Percentiles rank a stretch among this genome's conserved stretches.
These are phyloP conservation scores for Coniochaeta sp. DNA, from an alignment of 2,329 filamentous ascomycete genomes.

Conservation along the genomic window DNA sequence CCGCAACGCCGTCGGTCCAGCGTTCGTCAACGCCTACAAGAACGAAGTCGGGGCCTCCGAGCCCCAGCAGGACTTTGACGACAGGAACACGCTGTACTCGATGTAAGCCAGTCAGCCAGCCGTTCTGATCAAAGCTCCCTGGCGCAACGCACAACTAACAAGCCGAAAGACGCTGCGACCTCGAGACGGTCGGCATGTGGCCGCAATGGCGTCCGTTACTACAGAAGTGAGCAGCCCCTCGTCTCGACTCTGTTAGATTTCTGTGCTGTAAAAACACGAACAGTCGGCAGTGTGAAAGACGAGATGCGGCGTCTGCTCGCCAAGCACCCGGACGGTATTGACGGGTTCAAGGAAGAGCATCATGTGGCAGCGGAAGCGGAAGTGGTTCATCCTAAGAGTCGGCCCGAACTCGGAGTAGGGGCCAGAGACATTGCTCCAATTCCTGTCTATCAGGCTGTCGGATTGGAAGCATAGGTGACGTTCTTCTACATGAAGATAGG, in stretches of 20 bases:
- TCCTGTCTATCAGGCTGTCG: not conserved
- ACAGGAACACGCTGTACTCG: constrained; percentile 2
- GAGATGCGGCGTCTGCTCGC: constrained; percentile 2
- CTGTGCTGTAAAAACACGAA: not conserved
- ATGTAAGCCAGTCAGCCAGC: too few species aligned
- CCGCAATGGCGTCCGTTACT: not conserved
- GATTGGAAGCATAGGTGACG: not conserved
- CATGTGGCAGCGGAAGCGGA: too few species aligned
- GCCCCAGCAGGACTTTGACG: constrained; percentile 3
- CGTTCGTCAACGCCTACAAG: constrained; percentile 3
- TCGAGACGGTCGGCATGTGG: constrained; percentile 2
- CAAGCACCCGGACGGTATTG: constrained; percentile 2
- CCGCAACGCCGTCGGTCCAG: not conserved
- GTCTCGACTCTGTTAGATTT: too few species aligned
- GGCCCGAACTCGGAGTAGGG: constrained; percentile 9
- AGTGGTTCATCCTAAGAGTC: too few species aligned
- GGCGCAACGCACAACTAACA: not conserved
- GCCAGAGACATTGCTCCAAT: not conserved
- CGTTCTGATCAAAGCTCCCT: not conserved
- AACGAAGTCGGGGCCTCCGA: constrained; percentile 1
- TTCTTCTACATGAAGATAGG: too few species aligned
- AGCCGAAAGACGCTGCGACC: not conserved
- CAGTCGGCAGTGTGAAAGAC: not conserved
- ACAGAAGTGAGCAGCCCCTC: not conserved
- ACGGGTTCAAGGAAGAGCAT: constrained; percentile 3